These are phyloP conservation scores for Lactifluus rugatus DNA, from an alignment of 768 basidiomycete genomes.

Conservation along the genomic window DNA sequence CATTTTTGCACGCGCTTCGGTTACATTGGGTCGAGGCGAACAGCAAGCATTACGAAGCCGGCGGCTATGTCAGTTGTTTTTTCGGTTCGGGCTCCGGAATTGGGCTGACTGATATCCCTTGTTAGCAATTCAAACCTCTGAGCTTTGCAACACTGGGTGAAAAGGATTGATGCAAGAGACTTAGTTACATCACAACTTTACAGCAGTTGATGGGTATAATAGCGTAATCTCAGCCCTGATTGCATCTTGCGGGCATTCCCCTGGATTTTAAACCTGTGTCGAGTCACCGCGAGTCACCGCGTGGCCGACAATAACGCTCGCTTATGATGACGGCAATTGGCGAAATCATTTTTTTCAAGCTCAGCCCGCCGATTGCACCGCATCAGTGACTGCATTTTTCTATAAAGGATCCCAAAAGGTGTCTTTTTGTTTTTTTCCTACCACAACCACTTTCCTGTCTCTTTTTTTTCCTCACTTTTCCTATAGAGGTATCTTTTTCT, in stretches of 20 bases:
- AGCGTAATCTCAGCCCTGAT: not conserved
- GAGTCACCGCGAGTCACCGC: no score
- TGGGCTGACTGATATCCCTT: constrained; percentile 24
- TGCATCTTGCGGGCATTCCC: not conserved
- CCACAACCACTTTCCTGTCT: constrained; percentile 2
- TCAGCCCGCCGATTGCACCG: constrained; percentile 15
- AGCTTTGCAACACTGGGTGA: constrained; percentile 38
- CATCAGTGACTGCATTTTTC: not conserved
- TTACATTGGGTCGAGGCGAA: constrained; percentile 98
- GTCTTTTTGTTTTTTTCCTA: not conserved
- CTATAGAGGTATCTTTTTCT: constrained; percentile 29
- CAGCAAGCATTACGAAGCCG: constrained; percentile 91
- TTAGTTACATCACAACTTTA: not conserved
- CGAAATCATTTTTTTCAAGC: constrained; percentile 6
- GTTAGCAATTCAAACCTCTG: constrained; percentile 41
- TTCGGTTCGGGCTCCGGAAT: not conserved
- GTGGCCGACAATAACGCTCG: not conserved
- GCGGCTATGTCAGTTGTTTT: constrained; percentile 65
- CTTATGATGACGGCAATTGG: not conserved
- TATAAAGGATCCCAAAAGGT: not conserved
- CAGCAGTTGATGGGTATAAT: not conserved
- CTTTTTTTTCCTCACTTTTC: constrained; percentile 28
- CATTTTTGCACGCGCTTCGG: constrained; percentile 92
- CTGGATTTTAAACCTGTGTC: not conserved
- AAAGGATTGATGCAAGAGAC: constrained; percentile 22